Evolutionary conservation across 1,284 basidiomycete species (phyloP).

Genomic region (Pseudomicrostroma phylloplanum): DNA sequence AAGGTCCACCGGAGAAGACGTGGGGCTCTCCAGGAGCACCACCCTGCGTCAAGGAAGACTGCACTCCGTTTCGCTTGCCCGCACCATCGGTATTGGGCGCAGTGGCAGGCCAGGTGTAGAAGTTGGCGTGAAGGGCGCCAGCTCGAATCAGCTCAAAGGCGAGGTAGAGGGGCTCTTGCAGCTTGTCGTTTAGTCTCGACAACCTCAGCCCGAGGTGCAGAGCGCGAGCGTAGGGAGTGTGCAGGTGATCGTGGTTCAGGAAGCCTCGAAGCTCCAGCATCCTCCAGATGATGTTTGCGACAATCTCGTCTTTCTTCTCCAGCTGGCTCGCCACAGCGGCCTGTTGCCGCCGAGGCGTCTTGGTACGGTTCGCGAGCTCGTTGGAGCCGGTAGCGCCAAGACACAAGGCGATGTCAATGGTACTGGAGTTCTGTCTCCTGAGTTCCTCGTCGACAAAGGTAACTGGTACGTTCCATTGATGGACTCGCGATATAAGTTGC

Average conservation of each 20-base stretch:
- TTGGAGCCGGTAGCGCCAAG: conserved; percentile 68
- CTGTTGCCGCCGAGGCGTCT: conserved; percentile 21
- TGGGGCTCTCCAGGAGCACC: neutral
- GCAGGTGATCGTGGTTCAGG: conserved; percentile 75
- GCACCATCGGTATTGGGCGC: conserved; percentile 66
- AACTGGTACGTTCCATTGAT: conserved; percentile 87
- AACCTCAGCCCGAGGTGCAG: conserved; percentile 73
- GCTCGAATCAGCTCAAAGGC: conserved; percentile 82
- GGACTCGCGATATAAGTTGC: conserved; percentile 77
- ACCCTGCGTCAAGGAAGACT: neutral
- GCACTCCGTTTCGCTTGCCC: conserved; percentile 54
- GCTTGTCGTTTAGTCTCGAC: conserved; percentile 87
- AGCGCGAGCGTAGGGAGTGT: conserved; percentile 76
- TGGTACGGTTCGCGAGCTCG: conserved; percentile 36
- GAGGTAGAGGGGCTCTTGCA: conserved; percentile 89
- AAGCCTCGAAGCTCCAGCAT: conserved; percentile 96
- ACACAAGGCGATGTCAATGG: conserved; percentile 94
- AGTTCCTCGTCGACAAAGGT: conserved; percentile 85
- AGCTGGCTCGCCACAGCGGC: conserved; percentile 51
- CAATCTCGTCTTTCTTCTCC: conserved; percentile 96
- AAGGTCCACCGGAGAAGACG: conserved; percentile 6
- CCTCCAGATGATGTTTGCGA: conserved; percentile 96
- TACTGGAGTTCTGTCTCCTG: conserved; percentile 88
- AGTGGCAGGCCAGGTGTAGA: conserved; percentile 90
- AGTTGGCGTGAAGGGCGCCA: conserved; percentile 86